Evolutionary conservation across 2,329 filamentous ascomycete genomes (phyloP).

Genomic region (Diplodia corticola): DNA sequence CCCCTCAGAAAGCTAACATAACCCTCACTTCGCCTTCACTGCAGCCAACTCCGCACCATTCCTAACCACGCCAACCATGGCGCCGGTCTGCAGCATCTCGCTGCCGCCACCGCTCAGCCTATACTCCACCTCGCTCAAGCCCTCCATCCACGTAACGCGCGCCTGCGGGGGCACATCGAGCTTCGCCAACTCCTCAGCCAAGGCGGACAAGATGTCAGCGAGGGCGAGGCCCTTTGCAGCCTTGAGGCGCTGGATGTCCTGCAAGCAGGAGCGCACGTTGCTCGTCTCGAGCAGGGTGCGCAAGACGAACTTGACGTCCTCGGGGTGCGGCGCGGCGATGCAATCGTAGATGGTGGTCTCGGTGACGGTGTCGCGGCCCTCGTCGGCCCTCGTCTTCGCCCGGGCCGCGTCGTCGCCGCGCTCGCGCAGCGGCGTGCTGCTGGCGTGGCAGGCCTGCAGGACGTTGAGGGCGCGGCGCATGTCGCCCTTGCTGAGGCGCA

Average conservation of each 20-base stretch:
- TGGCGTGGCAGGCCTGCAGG: constrained; percentile 92
- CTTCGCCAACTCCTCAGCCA: constrained; percentile 78
- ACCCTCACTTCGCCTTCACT: constrained; percentile 6
- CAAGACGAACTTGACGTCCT: constrained; percentile 81
- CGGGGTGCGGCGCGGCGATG: constrained; percentile 90
- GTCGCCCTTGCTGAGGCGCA: constrained; percentile 87
- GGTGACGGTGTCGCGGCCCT: constrained; percentile 83
- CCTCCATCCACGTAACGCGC: constrained; percentile 88
- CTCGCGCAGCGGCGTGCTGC: constrained; percentile 64
- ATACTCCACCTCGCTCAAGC: constrained; percentile 90
- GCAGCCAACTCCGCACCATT: constrained; percentile 73
- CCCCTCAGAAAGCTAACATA: background rate
- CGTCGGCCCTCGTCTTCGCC: constrained; percentile 56
- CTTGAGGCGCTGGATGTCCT: constrained; percentile 86
- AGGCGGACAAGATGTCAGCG: constrained; percentile 86
- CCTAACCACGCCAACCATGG: constrained; percentile 83
- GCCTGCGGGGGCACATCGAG: constrained; percentile 84
- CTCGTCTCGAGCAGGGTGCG: constrained; percentile 78
- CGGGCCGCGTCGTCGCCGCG: constrained; percentile 44
- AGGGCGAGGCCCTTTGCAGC: constrained; percentile 80
- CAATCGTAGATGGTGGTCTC: constrained; percentile 95
- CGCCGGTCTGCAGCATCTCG: constrained; percentile 88
- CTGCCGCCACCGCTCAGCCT: constrained; percentile 82
- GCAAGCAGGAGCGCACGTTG: constrained; percentile 86
- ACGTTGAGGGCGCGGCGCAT: constrained; percentile 96